Base-by-base conservation (phyloP, 768 basidiomycete species). In the Trametes villosa region DNA sequence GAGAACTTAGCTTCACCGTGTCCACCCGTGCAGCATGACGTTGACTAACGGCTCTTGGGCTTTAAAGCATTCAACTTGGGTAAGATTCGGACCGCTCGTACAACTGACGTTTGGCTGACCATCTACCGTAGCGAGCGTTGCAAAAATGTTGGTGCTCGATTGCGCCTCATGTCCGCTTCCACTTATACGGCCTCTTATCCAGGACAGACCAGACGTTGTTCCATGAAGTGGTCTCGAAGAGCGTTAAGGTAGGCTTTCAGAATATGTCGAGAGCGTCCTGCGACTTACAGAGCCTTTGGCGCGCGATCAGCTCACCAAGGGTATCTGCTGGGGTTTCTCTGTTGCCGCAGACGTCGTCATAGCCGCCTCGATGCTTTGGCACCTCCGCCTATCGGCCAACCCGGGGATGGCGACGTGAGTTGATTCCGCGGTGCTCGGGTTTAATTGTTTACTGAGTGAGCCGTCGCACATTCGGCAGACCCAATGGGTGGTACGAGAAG, bases 401-500 rank as follows among this genome's bases (percentile, higher is more conserved):
- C 67, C 67, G 0, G 64, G 62, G 1, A 67, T 70, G 67, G 62
- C 55, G n/a, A 27, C 33, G 57, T 68, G 40, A 15, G 67, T 60
- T 5, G 26, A 2, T 3, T 0, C 15, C n/a, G 9, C 11, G 27
- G 26, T 26, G 1, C 17, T 5, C 11, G 31, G 11, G 9, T 2
- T 4, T 22, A 3, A 4, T 22, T 12, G 31, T 6, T 27, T 4
- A 15, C 26, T 6, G 26, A 30, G 12, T 24, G 7, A 2, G 24
- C 22, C 9, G 8, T 24, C 13, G 15, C 15, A 26, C 20, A 4
- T 50, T 29, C 5, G 5, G 6, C 20, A 64, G 65, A 22, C 45
- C 63, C 6, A 52, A 51, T 13, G 62, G 53, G 13, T 51, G 40
- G 47, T 68, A 61, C 40, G 60, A 66, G 31, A 59, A 50, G 18